Conservation (phyloP, 1,139 yeast species). For the Kazachstania sp. region DNA sequence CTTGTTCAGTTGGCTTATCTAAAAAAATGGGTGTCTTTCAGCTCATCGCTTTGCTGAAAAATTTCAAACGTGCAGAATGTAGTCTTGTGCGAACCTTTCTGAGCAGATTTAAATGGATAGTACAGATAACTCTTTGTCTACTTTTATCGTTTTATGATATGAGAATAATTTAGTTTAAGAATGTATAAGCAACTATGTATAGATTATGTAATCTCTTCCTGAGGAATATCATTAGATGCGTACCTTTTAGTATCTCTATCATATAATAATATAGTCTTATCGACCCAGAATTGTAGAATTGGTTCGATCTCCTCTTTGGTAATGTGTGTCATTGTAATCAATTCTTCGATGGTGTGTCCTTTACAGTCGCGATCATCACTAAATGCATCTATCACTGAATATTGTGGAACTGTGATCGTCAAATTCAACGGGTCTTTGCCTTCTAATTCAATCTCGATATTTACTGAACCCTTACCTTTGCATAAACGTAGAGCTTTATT, state of each 20-base stretch:
- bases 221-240: neutral
- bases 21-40: no score
- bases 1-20: no score
- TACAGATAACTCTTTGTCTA: no score
- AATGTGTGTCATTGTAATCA: neutral
- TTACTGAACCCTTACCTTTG: conserved; percentile 56
- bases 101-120: no score
- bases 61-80: no score
- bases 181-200: no score
- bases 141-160: no score
- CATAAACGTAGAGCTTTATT: conserved; percentile 55
- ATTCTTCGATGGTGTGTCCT: neutral
- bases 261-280: conserved; percentile 34
- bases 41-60: no score
- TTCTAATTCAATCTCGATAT: conserved; percentile 46
- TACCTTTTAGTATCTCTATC: neutral
- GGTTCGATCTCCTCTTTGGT: conserved; percentile 23
- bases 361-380: conserved; percentile 17
- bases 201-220: neutral
- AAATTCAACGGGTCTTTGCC: conserved; percentile 35
- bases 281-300: conserved; percentile 50
- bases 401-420: conserved; percentile 61
- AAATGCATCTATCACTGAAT: conserved; percentile 42
- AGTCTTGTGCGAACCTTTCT: no score
- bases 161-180: no score